Percentiles rank a stretch among this genome's conserved stretches.
These are phyloP conservation scores for Fraxinus albicans DNA, from an alignment of 305 asterid species.

Conservation along the genomic window DNA sequence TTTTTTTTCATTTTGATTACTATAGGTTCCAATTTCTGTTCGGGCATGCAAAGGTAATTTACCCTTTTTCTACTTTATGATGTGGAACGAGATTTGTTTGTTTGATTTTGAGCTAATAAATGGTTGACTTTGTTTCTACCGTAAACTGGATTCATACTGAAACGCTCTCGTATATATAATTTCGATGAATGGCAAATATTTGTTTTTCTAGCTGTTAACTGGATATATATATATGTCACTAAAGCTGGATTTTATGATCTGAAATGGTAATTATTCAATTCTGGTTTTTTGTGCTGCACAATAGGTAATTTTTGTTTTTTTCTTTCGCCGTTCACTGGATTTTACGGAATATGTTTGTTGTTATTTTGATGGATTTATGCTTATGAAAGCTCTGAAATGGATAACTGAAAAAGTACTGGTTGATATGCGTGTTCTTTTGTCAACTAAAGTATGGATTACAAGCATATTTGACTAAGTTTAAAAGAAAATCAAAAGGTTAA, in stretches of 20 bases:
- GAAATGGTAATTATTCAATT: background rate
- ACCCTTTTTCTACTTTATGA: background rate
- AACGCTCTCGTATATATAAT: background rate
- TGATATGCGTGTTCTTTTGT: background rate
- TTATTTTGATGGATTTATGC: background rate
- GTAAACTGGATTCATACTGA: background rate
- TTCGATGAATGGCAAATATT: background rate
- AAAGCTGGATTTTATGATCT: background rate
- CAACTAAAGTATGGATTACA: background rate
- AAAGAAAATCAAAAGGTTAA: background rate
- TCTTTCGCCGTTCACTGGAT: background rate
- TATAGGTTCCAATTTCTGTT: background rate
- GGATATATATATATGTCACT: background rate
- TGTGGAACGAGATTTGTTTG: background rate
- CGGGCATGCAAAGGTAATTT: background rate
- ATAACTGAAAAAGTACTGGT: background rate
- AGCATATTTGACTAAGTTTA: background rate
- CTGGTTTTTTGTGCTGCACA: background rate
- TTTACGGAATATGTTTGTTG: background rate
- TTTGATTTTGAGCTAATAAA: background rate
- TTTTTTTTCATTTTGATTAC: background rate
- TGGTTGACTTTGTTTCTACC: background rate
- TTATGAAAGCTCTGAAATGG: background rate
- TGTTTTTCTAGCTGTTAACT: background rate
- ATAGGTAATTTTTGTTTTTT: background rate